Evolutionary conservation across 2,329 filamentous ascomycete genomes (phyloP), one percentile per base, ranked within the genome.

Genomic region (Penicillium sp.): DNA sequence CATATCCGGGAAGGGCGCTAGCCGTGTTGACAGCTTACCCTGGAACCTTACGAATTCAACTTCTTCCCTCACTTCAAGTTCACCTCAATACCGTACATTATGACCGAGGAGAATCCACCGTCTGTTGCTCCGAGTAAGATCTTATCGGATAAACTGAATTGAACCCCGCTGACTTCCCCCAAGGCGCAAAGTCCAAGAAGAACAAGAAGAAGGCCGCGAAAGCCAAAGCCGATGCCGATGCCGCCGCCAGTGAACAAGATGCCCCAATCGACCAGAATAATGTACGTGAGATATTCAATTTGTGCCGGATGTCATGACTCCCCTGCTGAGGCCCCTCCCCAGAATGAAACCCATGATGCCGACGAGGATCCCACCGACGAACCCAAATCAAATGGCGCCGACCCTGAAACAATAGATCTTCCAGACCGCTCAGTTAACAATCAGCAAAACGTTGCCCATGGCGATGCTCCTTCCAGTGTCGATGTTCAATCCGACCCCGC

Each of bases 161-260:
- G 38, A 22, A 43, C 53, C 40, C 47, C 38, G 44, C 58, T 63
- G 49, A 65, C 54, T 48, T 55, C 56, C 54, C 54, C 49, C 58
- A 64, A 77, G 75, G 73, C 63, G 66, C 75, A 49, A 84, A 78
- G 66, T 80, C 81, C 66, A 85, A 82, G 74, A 83, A 79, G 68
- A 82, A 78, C 71, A 84, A 81, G 69, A 83, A 81, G 75, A 85
- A 83, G 72, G 74, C 73, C 59, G 71, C 71, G 72, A 74, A 73
- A 59, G 71, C 71, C 55, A 83, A 80, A 65, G 64, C 66, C 18
- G 75, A 77, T 55, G 60, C 63, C 18, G 75, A 71, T 14, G 73
- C 75, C 46, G 49, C 62, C 5, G 55, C 40, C 29, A 54, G 64
- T 21, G 59, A 60, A 18, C 42, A 49, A n/a, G 57, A 66, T 52